Percentiles rank a stretch among this genome's conserved stretches.
These are phyloP conservation scores for Nasturtium officinale DNA, from an alignment of 345 rosid genomes.

Conservation along the genomic window DNA sequence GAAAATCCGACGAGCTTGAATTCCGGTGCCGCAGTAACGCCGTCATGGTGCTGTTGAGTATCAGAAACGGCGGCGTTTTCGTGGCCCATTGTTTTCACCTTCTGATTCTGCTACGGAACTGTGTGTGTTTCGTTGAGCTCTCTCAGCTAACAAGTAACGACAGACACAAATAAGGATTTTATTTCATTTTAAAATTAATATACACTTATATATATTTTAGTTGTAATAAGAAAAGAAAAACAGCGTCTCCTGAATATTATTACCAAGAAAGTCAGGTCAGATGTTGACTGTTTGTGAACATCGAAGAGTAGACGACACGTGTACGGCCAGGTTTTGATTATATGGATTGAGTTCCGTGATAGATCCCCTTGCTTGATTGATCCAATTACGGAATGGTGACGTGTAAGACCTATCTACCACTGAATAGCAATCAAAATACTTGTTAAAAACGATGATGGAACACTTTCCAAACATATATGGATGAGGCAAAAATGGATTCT, in stretches of 20 bases:
- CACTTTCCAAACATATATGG: not conserved
- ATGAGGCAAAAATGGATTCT: not conserved
- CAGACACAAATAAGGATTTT: not conserved
- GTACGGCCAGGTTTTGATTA: conserved; percentile 9
- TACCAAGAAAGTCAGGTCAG: not conserved
- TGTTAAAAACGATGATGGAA: not conserved
- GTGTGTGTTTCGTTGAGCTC: not conserved
- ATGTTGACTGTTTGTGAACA: conserved; percentile 18
- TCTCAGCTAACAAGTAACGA: not conserved
- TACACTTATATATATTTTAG: not conserved
- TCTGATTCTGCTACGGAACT: conserved; percentile 11
- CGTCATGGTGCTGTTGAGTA: not conserved
- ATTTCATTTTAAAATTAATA: not conserved
- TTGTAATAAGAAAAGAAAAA: not conserved
- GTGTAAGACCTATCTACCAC: conserved; percentile 27
- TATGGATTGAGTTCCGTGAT: conserved; percentile 19
- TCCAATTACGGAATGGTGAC: conserved; percentile 13
- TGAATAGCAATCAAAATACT: not conserved
- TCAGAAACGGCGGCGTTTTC: conserved; percentile 23
- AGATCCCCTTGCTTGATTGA: conserved; percentile 13
- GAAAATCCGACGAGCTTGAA: conserved; percentile 72
- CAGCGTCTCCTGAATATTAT: not conserved
- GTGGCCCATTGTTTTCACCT: conserved; percentile 29
- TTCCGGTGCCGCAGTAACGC: conserved; percentile 2
- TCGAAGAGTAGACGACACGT: conserved; percentile 26